phyloP scores from a whole-genome alignment of 495 filamentous ascomycete species.

The Pseudomonodictys pantanalensis region DNA sequence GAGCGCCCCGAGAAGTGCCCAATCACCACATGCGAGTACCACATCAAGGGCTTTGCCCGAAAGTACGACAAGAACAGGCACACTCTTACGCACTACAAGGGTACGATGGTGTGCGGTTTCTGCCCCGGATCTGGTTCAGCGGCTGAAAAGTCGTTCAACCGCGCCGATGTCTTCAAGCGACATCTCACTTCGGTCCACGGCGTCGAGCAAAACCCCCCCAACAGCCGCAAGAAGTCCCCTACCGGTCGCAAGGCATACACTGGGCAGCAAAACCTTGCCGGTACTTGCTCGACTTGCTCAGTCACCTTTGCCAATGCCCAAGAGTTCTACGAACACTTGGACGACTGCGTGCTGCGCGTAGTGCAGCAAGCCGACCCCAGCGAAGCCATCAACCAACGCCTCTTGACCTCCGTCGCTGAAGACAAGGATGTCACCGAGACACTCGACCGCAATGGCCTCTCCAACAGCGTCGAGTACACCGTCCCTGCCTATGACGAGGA shows the following conservation, averaged over 20 bases:
- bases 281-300: constrained; percentile 95
- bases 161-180: constrained; percentile 97
- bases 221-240: constrained; percentile 83
- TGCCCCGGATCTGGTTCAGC: constrained; percentile 89
- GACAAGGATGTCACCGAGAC: constrained; percentile 82
- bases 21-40: constrained; percentile 90
- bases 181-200: constrained; percentile 91
- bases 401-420: constrained; percentile 75
- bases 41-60: constrained; percentile 89
- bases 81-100: constrained; percentile 97
- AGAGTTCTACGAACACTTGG: constrained; percentile 98
- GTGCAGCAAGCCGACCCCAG: constrained; percentile 96
- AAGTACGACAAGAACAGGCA: constrained; percentile 99
- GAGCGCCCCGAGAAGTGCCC: constrained; percentile 97
- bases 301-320: constrained; percentile 89
- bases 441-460: constrained; percentile 74
- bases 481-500: constrained; percentile 52
- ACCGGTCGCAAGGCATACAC: constrained; percentile 56
- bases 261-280: constrained; percentile 50
- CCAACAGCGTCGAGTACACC: constrained; percentile 55
- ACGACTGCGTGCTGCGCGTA: constrained; percentile 96
- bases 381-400: constrained; percentile 89
- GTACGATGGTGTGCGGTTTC: constrained; percentile 98
- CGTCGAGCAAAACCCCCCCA: constrained; percentile 93
- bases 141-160: constrained; percentile 97